These are phyloP conservation scores for Ocimum tenuiflorum DNA, from an alignment of 257 asterid species.

Conservation along the genomic window DNA sequence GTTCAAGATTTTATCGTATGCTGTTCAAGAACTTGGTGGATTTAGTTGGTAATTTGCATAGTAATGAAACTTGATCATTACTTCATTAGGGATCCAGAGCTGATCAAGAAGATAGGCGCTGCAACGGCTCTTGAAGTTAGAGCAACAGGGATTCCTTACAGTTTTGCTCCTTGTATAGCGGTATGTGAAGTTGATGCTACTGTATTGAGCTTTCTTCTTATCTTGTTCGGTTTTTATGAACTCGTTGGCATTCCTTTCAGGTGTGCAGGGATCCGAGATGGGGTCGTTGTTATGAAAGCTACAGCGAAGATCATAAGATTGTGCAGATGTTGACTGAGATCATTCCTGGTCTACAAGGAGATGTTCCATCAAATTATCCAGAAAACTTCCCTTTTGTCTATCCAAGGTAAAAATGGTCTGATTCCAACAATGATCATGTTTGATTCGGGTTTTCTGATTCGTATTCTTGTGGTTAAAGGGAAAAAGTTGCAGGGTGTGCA, in stretches of 20 bases:
- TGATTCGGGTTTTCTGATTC: background rate
- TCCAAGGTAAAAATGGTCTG: conserved; percentile 25
- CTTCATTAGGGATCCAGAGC: conserved; percentile 51
- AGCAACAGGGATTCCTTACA: conserved; percentile 45
- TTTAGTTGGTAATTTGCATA: background rate
- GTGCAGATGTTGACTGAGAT: conserved; percentile 44
- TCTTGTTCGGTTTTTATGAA: background rate
- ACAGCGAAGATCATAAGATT: conserved; percentile 35
- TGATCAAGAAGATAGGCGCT: too few relatives aligned
- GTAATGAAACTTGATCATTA: background rate
- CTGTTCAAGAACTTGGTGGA: background rate
- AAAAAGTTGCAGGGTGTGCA: conserved; percentile 35
- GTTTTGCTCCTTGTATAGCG: conserved; percentile 54
- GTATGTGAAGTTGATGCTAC: conserved; percentile 19
- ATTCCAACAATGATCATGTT: background rate
- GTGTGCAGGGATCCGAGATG: conserved; percentile 51
- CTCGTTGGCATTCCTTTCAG: conserved; percentile 16
- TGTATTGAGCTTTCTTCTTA: background rate
- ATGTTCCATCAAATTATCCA: conserved; percentile 32
- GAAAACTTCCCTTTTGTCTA: conserved; percentile 32
- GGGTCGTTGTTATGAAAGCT: conserved; percentile 50
- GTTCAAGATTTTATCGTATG: background rate
- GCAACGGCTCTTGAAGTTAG: too few relatives aligned
- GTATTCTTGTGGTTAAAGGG: conserved; percentile 10
- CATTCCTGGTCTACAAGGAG: conserved; percentile 48